Conservation (phyloP, 2,329 filamentous ascomycete genomes). For the Arthrocladium fulminans region DNA sequence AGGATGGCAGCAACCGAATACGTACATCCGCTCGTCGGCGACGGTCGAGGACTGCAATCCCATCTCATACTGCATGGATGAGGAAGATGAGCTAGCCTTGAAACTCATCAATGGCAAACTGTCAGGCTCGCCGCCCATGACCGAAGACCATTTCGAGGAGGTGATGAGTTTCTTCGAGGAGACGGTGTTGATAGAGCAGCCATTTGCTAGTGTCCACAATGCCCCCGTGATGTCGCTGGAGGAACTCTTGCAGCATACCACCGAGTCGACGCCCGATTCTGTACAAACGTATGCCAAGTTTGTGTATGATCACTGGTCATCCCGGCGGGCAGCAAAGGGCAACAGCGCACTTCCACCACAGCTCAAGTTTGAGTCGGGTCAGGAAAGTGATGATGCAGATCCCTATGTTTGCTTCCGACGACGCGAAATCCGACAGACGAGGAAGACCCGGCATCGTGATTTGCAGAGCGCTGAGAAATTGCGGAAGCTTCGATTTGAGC, state of each 20-base stretch:
- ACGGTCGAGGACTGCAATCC: slow-evolving; percentile 94
- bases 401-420: slow-evolving; percentile 97
- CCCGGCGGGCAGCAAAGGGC: slow-evolving; percentile 54
- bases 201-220: slow-evolving; percentile 83
- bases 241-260: slow-evolving; percentile 62
- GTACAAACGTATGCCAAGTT: slow-evolving; percentile 59
- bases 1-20: slow-evolving; percentile 71
- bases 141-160: slow-evolving; percentile 85
- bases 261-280: slow-evolving; percentile 47
- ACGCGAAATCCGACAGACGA: slow-evolving; percentile 84
- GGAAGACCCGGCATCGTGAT: slow-evolving; percentile 90
- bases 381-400: slow-evolving; percentile 89
- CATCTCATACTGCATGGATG: slow-evolving; percentile 87
- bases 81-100: slow-evolving; percentile 79
- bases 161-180: slow-evolving; percentile 94
- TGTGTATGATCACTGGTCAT: slow-evolving; percentile 85
- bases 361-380: slow-evolving; percentile 78
- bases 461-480: slow-evolving; percentile 91
- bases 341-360: slow-evolving; percentile 67
- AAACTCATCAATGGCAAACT: slow-evolving; percentile 74
- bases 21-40: slow-evolving; percentile 95
- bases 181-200: slow-evolving; percentile 71
- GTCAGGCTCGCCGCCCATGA: slow-evolving; percentile 52
- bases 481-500: slow-evolving; percentile 78
- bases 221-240: slow-evolving; percentile 67